Evolutionary conservation across 805 yeast species (phyloP), one percentile per base, ranked within the genome.

Genomic region (Pichia cephalocereana): DNA sequence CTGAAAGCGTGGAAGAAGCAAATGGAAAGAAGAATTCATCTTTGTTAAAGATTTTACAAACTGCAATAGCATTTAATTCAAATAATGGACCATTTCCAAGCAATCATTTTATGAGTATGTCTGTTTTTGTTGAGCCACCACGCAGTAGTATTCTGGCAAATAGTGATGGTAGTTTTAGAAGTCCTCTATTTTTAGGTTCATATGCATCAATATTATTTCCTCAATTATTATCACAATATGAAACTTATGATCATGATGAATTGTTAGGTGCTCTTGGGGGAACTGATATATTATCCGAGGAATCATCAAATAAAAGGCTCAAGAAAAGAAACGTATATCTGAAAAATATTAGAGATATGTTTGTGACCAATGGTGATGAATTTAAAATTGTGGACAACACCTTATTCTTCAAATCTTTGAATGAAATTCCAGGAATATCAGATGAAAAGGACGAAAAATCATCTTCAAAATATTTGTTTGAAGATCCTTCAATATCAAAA

Each of bases 151-250:
- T 66, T 23, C 74, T 72, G 50, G 61, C 69, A 41, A 65, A 65
- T 39, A 62, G 57, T 38, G 77, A 76, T 54, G 66, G 67, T 45
- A 58, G 68, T 3, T 74, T 79, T 36, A 69, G 79, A 61, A 71
- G 79, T 41, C 82, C 88, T 1, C 60, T 84, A 42, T 63, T 77
- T 19, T 67, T 74, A 2, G 90, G 90, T 5, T 74, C 83, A 3
- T 81, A 79, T 55, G 64, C 82, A 14, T 84, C 91, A 2, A 69
- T 83, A 12, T 54, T 84, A 44, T 84, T 83, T 59, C 80, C 84
- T 4, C 82, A 77, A 42, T 53, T 73, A 15, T 60, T 76, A 15
- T 78, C 83, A 14, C 66, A 68, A 27, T 83, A 79, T 60, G 72
- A 77, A 44, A 67, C 84, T 17, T 82, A 82, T 54, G 75, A 80